A percentile compares a stretch with the other conserved stretches of the same genome.
These are phyloP conservation scores for Quercus rubra DNA, from an alignment of 306 rosid genomes.

Conservation along the genomic window DNA sequence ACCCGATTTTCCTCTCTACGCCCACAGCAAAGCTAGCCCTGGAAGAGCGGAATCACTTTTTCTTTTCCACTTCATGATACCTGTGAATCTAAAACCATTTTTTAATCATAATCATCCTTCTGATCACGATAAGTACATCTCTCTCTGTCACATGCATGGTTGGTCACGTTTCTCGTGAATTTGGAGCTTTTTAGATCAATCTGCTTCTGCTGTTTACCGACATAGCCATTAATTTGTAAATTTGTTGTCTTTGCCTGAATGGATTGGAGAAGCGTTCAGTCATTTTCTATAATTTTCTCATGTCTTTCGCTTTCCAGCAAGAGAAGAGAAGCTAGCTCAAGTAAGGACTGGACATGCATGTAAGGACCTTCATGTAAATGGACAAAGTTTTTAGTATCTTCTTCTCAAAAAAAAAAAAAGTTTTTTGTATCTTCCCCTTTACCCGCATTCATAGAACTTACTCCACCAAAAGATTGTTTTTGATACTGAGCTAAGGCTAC, in stretches of 20 bases:
- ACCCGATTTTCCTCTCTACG: neutral
- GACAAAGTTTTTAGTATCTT: neutral
- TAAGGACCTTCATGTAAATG: neutral
- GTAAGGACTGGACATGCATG: neutral
- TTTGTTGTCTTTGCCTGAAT: neutral
- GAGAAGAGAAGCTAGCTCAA: neutral
- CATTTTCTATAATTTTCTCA: neutral
- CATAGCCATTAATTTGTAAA: neutral
- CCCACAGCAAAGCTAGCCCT: neutral
- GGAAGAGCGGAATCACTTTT: slow-evolving; percentile 5
- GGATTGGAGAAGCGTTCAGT: neutral
- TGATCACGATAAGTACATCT: neutral
- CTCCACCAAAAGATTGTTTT: neutral
- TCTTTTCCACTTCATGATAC: slow-evolving; percentile 23
- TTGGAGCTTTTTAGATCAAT: slow-evolving; percentile 13
- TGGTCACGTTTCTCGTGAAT: slow-evolving; percentile 30
- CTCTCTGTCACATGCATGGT: slow-evolving; percentile 24
- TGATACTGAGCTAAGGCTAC: too few species aligned
- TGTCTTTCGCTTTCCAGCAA: neutral
- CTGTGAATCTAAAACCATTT: slow-evolving; percentile 9
- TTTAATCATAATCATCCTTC: neutral
- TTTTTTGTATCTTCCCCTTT: neutral
- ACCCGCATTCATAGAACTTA: neutral
- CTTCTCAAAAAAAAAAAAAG: too few species aligned
- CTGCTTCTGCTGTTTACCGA: neutral